phyloP scores from a whole-genome alignment of 306 rosid species.

The Spatholobus suberectus region DNA sequence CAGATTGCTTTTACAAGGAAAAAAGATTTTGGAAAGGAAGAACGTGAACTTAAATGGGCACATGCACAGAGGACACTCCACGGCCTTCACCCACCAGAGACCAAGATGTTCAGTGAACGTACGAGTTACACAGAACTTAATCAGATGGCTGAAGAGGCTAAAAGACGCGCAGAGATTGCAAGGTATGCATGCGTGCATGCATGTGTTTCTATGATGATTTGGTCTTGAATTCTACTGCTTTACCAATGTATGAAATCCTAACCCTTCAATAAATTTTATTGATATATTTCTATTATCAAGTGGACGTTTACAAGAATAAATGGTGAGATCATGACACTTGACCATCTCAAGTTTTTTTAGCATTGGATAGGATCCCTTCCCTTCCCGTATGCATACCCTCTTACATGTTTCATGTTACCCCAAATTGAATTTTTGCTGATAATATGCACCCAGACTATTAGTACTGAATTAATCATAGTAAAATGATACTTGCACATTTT shows the following conservation, averaged over 20 bases:
- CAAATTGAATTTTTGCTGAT: background rate
- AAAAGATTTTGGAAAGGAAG: conserved; percentile 81
- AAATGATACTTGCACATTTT: background rate
- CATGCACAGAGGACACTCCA: conserved; percentile 87
- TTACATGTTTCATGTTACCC: background rate
- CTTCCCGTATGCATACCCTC: background rate
- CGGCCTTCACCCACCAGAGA: conserved; percentile 82
- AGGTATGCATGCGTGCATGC: conserved; percentile 62
- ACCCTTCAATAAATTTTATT: too few species aligned
- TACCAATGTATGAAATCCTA: too few species aligned
- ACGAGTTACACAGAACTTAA: conserved; percentile 61
- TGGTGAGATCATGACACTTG: too few species aligned
- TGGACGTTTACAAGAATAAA: too few species aligned
- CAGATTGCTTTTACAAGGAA: conserved; percentile 86
- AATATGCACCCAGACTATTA: background rate
- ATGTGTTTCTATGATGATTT: background rate
- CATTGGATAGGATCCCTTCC: too few species aligned
- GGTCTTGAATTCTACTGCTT: too few species aligned
- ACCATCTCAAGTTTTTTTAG: too few species aligned
- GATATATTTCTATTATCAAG: too few species aligned
- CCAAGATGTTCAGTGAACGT: conserved; percentile 66
- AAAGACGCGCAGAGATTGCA: conserved; percentile 84
- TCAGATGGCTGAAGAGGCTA: conserved; percentile 90
- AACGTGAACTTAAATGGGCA: conserved; percentile 86
- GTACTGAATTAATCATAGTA: too few species aligned